phyloP scores from a whole-genome alignment of 2,329 filamentous ascomycete species.

The Diplodia intermedia region DNA sequence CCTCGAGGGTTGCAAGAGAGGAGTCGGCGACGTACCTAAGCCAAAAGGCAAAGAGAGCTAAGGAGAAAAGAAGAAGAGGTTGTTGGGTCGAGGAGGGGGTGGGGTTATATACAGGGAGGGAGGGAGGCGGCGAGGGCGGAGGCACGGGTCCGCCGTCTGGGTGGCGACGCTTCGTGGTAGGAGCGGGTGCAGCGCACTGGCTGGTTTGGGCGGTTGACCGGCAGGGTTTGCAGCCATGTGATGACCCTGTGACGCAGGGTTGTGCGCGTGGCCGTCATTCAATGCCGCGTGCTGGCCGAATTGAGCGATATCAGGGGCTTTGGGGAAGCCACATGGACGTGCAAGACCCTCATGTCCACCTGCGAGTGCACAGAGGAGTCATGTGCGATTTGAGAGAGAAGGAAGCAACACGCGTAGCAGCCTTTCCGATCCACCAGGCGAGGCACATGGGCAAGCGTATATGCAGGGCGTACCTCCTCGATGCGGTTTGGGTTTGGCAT shows the following conservation, averaged over 20 bases:
- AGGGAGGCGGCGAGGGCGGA: background rate
- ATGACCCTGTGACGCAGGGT: background rate
- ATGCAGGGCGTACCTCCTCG: no score
- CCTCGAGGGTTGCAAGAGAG: no score
- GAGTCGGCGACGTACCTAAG: background rate
- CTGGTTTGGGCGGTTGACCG: background rate
- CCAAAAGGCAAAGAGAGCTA: conserved; percentile 24
- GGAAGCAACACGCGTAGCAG: background rate
- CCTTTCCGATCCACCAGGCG: no score
- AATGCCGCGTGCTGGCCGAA: background rate
- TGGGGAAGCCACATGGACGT: background rate
- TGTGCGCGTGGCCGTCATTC: background rate
- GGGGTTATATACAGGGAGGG: background rate
- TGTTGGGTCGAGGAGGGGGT: background rate
- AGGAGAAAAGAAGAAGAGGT: background rate
- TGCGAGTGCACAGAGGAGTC: background rate
- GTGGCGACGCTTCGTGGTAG: background rate
- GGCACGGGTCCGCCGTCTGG: background rate
- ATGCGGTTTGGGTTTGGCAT: no score
- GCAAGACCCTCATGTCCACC: background rate
- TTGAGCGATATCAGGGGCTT: background rate
- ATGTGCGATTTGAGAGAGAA: background rate
- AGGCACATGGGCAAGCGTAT: no score
- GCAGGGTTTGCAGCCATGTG: background rate
- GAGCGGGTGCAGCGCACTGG: background rate